phyloP scores from a whole-genome alignment of 257 asterid species.

The Nicotiana otophora region DNA sequence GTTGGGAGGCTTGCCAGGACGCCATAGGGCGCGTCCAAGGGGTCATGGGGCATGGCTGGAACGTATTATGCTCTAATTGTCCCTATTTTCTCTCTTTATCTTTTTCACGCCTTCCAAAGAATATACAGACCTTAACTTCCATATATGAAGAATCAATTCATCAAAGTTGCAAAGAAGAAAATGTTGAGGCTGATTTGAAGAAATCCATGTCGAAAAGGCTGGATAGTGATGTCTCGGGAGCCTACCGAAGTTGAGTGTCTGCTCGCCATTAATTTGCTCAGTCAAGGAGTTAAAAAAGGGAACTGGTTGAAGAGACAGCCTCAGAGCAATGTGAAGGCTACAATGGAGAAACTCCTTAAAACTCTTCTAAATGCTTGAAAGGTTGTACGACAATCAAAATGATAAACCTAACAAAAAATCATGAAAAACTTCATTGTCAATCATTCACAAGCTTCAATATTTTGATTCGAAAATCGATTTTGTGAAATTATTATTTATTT shows the following conservation, averaged over 20 bases:
- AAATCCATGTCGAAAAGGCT: conserved; percentile 4
- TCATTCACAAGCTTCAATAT: too few species aligned
- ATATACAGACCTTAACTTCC: neutral
- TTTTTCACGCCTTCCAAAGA: too few species aligned
- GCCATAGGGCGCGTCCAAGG: too few species aligned
- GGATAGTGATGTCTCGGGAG: conserved; percentile 16
- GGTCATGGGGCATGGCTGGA: too few species aligned
- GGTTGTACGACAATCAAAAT: neutral
- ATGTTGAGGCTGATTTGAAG: conserved; percentile 1
- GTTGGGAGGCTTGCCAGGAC: too few species aligned
- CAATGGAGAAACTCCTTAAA: conserved; percentile 25
- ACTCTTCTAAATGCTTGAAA: conserved; percentile 30
- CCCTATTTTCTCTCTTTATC: too few species aligned
- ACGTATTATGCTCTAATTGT: too few species aligned
- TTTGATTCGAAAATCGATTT: too few species aligned
- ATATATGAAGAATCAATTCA: neutral
- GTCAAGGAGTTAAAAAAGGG: conserved; percentile 18
- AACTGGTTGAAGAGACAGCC: conserved; percentile 17
- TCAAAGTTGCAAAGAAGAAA: neutral
- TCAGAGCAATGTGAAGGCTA: conserved; percentile 23
- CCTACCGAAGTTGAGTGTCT: conserved; percentile 12
- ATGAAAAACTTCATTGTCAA: too few species aligned
- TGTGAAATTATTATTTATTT: too few species aligned
- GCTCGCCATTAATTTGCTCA: conserved; percentile 12
- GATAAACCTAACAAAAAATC: too few species aligned